phyloP scores from a whole-genome alignment of 208 protist genomes.

The Leishmania tarentolae region DNA sequence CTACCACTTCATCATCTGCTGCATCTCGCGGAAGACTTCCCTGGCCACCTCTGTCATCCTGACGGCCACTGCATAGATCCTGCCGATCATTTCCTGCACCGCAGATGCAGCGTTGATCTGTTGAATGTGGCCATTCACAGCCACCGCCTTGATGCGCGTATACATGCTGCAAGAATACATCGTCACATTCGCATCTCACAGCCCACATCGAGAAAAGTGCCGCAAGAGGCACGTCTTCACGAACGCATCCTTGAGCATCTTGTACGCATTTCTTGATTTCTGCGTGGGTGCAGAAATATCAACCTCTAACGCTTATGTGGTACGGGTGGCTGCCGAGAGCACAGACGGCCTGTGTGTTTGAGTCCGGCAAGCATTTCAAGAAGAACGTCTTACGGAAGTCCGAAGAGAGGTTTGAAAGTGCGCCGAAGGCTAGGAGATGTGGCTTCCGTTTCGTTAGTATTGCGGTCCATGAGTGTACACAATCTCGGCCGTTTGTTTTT shows the following conservation, averaged over 20 bases:
- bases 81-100: constrained; percentile 29
- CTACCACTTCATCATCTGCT: constrained; percentile 33
- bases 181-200: constrained; percentile 66
- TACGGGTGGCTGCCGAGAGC: background rate
- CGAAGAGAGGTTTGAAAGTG: background rate
- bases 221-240: constrained; percentile 40
- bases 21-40: constrained; percentile 73
- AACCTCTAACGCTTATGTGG: background rate
- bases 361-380: background rate
- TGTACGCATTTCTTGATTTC: constrained; percentile 49
- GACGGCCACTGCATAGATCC: constrained; percentile 22
- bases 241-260: constrained; percentile 43
- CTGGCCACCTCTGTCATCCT: constrained; percentile 48
- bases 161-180: constrained; percentile 74
- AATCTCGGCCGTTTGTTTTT: background rate
- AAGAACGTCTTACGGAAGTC: background rate
- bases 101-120: constrained; percentile 46
- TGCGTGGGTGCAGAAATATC: background rate
- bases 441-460: background rate
- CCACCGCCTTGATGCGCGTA: constrained; percentile 58
- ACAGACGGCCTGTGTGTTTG: background rate
- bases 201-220: constrained; percentile 38
- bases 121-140: constrained; percentile 44
- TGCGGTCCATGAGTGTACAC: background rate
- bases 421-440: background rate